These are phyloP conservation scores for Podila epicladia DNA, from an alignment of 192 early-diverging fungal species.

Conservation along the genomic window DNA sequence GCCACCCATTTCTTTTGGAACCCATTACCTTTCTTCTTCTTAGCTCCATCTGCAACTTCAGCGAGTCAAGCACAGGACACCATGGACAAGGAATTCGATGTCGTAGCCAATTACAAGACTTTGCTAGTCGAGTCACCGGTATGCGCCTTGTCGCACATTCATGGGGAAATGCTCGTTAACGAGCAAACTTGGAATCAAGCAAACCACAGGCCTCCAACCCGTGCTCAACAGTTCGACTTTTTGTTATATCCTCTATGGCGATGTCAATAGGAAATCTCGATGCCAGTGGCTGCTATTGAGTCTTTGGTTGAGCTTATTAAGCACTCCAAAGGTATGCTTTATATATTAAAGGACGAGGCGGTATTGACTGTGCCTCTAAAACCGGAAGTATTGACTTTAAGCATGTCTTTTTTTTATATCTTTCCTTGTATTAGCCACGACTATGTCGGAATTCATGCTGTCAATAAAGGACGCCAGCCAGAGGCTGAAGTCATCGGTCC, in stretches of 20 bases:
- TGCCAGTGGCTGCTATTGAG: conserved; percentile 80
- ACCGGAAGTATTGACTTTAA: too few relatives aligned
- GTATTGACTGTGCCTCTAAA: too few relatives aligned
- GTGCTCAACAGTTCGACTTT: not conserved
- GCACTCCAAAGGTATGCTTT: conserved; percentile 58
- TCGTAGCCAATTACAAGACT: conserved; percentile 46
- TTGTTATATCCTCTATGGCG: not conserved
- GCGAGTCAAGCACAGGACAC: not conserved
- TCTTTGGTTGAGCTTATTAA: conserved; percentile 75
- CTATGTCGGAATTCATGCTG: conserved; percentile 89
- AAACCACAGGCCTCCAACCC: not conserved
- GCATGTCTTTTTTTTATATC: too few relatives aligned
- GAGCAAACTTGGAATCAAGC: too few relatives aligned
- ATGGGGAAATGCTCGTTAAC: too few relatives aligned
- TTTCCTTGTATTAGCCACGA: conserved; percentile 68
- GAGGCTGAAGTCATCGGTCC: conserved; percentile 71
- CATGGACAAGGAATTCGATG: conserved; percentile 40
- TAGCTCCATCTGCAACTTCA: not conserved
- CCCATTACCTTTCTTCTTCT: not conserved
- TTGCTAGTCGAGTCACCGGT: conserved; percentile 41
- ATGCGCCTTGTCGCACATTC: not conserved
- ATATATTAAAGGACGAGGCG: not conserved
- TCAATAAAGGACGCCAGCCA: conserved; percentile 74
- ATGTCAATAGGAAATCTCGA: conserved; percentile 65
- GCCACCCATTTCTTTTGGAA: too few relatives aligned